Percentiles rank a stretch among this genome's conserved stretches.
These are phyloP conservation scores for Zea mays DNA, from an alignment of 176 grass and related monocot species.

Conservation along the genomic window DNA sequence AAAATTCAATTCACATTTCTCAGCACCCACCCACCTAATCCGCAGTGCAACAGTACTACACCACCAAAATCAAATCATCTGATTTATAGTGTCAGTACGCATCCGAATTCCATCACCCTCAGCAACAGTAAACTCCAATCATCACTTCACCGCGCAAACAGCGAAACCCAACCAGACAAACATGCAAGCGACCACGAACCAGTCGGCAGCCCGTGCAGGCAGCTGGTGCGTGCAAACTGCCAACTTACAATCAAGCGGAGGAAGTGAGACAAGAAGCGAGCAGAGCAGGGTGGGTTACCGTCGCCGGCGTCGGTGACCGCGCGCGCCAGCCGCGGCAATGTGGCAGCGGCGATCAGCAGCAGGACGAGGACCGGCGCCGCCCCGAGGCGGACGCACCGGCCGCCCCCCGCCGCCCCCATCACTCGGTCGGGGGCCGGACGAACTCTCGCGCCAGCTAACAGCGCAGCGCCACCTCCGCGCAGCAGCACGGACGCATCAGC, in stretches of 20 bases:
- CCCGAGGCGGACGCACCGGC: not conserved
- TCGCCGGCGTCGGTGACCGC: slow-evolving; percentile 46
- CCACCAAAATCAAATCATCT: not conserved
- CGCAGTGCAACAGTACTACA: not conserved
- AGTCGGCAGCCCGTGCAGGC: not conserved
- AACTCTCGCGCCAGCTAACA: not conserved
- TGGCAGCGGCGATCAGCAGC: slow-evolving; percentile 34
- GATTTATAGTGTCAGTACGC: not conserved
- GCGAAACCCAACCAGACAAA: not conserved
- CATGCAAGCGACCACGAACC: not conserved
- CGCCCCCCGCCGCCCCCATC: slow-evolving; percentile 24
- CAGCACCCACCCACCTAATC: not conserved
- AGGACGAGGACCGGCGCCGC: not conserved
- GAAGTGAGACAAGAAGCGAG: not conserved
- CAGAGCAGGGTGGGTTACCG: slow-evolving; percentile 22
- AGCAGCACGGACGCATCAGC: not conserved
- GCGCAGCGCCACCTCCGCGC: not conserved
- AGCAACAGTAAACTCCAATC: not conserved
- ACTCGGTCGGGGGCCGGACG: not conserved
- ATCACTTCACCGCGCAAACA: not conserved
- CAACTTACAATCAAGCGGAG: not conserved
- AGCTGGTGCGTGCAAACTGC: not conserved
- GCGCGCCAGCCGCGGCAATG: slow-evolving; percentile 38
- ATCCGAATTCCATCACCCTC: not conserved
- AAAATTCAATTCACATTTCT: slow-evolving; percentile 11